These are phyloP conservation scores for Plantago major DNA, from an alignment of 257 asterid species.

Conservation along the genomic window DNA sequence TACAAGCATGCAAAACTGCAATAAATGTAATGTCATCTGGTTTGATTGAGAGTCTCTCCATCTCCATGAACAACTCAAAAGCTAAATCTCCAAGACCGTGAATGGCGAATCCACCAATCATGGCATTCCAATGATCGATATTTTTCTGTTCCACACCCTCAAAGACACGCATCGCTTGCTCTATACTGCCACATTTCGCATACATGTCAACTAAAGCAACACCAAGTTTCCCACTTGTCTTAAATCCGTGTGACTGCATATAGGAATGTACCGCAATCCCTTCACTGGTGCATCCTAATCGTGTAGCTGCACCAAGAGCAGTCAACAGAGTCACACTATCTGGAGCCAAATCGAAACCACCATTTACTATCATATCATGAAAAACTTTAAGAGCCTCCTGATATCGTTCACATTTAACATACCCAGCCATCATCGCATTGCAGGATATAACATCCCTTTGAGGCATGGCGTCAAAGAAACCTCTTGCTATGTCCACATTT, in stretches of 20 bases:
- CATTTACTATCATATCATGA: conserved; percentile 43
- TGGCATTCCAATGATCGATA: conserved; percentile 79
- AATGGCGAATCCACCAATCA: conserved; percentile 81
- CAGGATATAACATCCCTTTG: conserved; percentile 76
- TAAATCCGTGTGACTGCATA: conserved; percentile 40
- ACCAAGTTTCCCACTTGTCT: conserved; percentile 51
- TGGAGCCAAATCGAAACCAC: conserved; percentile 37
- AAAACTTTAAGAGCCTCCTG: conserved; percentile 62
- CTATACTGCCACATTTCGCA: conserved; percentile 76
- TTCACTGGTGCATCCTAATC: conserved; percentile 51
- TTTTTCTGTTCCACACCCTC: conserved; percentile 38
- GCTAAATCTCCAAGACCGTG: conserved; percentile 74
- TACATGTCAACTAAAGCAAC: conserved; percentile 80
- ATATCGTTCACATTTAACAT: conserved; percentile 46
- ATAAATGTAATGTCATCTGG: conserved; percentile 79
- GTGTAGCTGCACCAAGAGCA: conserved; percentile 72
- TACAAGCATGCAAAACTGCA: conserved; percentile 70
- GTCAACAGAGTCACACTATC: conserved; percentile 53
- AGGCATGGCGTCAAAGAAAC: conserved; percentile 65
- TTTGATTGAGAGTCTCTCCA: conserved; percentile 44
- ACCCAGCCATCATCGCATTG: conserved; percentile 88
- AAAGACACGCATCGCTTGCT: conserved; percentile 51
- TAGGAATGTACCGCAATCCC: conserved; percentile 53
- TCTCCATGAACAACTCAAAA: conserved; percentile 63
- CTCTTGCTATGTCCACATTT: conserved; percentile 49